Evolutionary conservation across 306 rosid species (phyloP).

Genomic region (Senna tora): DNA sequence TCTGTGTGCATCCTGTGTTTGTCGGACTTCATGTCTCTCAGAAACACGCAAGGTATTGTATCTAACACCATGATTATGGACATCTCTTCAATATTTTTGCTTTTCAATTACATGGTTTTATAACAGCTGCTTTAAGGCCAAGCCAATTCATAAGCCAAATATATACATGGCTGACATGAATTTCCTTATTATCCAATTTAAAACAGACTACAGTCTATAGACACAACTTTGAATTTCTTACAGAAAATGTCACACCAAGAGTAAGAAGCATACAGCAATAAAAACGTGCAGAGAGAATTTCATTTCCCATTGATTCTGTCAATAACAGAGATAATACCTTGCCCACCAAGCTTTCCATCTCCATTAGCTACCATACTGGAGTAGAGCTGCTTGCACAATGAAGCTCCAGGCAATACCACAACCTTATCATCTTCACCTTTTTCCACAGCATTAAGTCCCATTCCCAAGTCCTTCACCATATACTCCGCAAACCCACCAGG

Average conservation of each 20-base stretch:
- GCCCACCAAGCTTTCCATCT: slow-evolving; percentile 71
- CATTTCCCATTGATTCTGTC: slow-evolving; percentile 70
- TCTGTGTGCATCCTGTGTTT: too few species aligned
- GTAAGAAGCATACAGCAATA: not conserved
- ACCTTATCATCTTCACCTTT: slow-evolving; percentile 46
- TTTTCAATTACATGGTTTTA: not conserved
- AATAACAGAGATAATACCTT: slow-evolving; percentile 70
- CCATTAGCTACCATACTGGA: slow-evolving; percentile 83
- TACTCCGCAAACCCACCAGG: slow-evolving; percentile 78
- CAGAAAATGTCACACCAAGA: not conserved
- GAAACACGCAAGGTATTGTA: not conserved
- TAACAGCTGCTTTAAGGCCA: slow-evolving; percentile 5
- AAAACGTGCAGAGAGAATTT: not conserved
- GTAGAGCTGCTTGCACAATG: slow-evolving; percentile 67
- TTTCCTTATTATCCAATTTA: not conserved
- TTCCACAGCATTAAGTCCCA: slow-evolving; percentile 73
- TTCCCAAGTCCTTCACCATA: slow-evolving; percentile 85
- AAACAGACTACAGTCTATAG: not conserved
- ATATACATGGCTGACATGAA: not conserved
- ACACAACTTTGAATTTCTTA: not conserved
- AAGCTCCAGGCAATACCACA: slow-evolving; percentile 79
- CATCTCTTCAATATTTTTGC: too few species aligned
- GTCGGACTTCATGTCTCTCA: too few species aligned
- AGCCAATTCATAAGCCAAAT: not conserved
- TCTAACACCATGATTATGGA: not conserved